Evolutionary conservation across 768 basidiomycete genomes (phyloP).

Genomic region (Russula emetica): DNA sequence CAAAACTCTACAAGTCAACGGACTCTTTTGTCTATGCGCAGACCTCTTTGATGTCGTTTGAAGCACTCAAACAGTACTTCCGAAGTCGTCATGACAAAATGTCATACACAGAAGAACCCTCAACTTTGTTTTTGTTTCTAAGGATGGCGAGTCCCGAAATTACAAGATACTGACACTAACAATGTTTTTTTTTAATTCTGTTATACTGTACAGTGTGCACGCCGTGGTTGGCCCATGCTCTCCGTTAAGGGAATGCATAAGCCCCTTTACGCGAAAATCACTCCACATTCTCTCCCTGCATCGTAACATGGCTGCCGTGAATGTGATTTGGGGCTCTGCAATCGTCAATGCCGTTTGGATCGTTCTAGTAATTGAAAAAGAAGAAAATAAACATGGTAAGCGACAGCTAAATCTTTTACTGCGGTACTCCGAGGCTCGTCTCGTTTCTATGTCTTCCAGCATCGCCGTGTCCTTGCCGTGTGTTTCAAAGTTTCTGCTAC

Average conservation of each 20-base stretch:
- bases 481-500: slow-evolving; percentile 2
- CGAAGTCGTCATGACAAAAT: not conserved
- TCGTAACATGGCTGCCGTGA: not conserved
- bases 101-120: not conserved
- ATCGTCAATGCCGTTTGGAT: slow-evolving; percentile 10
- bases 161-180: not conserved
- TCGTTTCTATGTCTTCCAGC: not conserved
- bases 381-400: not conserved
- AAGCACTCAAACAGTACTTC: not conserved
- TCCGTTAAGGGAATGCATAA: not conserved
- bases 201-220: not conserved
- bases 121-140: not conserved
- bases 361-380: not conserved
- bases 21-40: not conserved
- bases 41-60: not conserved
- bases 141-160: not conserved
- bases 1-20: not conserved
- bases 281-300: not conserved
- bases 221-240: not conserved
- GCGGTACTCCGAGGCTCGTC: slow-evolving; percentile 1
- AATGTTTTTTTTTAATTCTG: not conserved
- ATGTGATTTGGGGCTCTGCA: not conserved
- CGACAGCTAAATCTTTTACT: not conserved
- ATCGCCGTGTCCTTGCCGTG: not conserved
- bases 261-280: not conserved